Evolutionary conservation across 331 rosid genomes (phyloP).

Genomic region (Stylosanthes scabra): DNA sequence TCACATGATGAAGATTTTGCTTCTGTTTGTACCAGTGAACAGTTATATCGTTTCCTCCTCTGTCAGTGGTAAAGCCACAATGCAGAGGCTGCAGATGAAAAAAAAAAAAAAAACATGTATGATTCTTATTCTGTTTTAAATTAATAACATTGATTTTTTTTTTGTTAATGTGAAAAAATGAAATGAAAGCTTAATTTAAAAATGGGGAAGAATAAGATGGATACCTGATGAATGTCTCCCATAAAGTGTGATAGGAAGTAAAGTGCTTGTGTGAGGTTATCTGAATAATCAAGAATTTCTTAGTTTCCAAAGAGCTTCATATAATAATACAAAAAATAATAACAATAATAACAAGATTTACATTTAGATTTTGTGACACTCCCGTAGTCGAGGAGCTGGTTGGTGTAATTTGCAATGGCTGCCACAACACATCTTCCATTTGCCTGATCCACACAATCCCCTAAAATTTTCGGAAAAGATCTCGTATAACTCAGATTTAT

Average conservation of each 20-base stretch:
- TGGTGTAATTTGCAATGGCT: conserved; percentile 80
- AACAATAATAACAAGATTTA: conserved; percentile 23
- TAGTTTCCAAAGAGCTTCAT: background rate
- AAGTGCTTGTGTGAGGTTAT: conserved; percentile 85
- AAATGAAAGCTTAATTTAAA: too few species aligned
- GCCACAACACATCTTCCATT: conserved; percentile 76
- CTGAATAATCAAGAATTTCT: conserved; percentile 43
- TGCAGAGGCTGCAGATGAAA: conserved; percentile 75
- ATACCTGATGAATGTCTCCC: conserved; percentile 94
- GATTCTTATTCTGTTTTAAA: too few species aligned
- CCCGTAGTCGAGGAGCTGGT: conserved; percentile 60
- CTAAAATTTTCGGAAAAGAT: conserved; percentile 38
- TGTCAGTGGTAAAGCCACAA: conserved; percentile 78
- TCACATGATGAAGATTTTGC: conserved; percentile 89
- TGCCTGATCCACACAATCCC: conserved; percentile 80
- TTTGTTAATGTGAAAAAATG: too few species aligned
- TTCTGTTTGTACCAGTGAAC: conserved; percentile 82
- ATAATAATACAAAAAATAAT: too few species aligned
- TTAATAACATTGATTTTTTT: too few species aligned
- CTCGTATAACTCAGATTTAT: too few species aligned
- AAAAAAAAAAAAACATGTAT: background rate
- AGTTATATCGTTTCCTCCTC: conserved; percentile 72
- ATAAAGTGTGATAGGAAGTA: conserved; percentile 78
- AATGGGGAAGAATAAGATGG: background rate
- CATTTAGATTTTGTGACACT: conserved; percentile 45